phyloP scores from a whole-genome alignment of 129 eudicot species.

The Artemisia tridentata region DNA sequence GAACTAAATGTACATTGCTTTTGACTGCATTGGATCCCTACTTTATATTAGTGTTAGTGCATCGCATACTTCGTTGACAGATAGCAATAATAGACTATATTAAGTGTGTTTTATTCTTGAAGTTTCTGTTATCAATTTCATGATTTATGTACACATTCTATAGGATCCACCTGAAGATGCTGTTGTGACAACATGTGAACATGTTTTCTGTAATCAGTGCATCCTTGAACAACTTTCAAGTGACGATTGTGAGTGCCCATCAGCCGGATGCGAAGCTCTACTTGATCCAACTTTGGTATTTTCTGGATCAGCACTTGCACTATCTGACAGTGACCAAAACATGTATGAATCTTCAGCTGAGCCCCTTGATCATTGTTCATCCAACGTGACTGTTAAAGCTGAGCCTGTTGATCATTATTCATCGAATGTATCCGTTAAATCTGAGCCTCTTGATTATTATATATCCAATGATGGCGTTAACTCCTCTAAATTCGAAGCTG shows the following conservation, averaged over 20 bases:
- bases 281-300: conserved; percentile 51
- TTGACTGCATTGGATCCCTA: too few relatives aligned
- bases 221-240: conserved; percentile 74
- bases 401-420: conserved; percentile 36
- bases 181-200: conserved; percentile 88
- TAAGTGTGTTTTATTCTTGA: too few relatives aligned
- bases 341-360: too few relatives aligned
- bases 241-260: conserved; percentile 82
- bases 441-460: conserved; percentile 41
- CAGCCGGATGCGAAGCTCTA: conserved; percentile 60
- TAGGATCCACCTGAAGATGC: conserved; percentile 99
- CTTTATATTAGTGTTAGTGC: too few relatives aligned
- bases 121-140: conserved; percentile 2
- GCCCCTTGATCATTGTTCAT: too few relatives aligned
- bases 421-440: conserved; percentile 36
- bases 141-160: neutral
- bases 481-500: conserved; percentile 88
- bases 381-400: conserved; percentile 11
- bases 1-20: too few relatives aligned
- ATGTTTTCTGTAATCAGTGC: conserved; percentile 95
- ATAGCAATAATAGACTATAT: too few relatives aligned
- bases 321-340: too few relatives aligned
- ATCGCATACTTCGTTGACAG: too few relatives aligned
- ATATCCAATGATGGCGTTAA: too few relatives aligned
- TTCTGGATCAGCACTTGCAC: conserved; percentile 51